A percentile compares a stretch with the other conserved stretches of the same genome.
These are phyloP conservation scores for Aspergillus ellipticus DNA, from an alignment of 495 filamentous ascomycete species.

Conservation along the genomic window DNA sequence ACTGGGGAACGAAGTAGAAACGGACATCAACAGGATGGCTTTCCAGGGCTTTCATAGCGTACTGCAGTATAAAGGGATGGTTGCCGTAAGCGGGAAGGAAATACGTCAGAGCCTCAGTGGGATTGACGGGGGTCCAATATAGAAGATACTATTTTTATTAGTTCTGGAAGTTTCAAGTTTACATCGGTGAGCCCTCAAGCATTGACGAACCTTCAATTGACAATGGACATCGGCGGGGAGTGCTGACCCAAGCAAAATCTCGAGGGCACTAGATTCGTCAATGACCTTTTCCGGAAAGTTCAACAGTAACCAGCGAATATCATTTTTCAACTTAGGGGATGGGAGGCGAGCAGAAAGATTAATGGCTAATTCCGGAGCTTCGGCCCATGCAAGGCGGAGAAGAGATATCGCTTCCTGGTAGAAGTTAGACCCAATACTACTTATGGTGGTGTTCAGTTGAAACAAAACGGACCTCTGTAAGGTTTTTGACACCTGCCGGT, in stretches of 20 bases:
- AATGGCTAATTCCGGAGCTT: constrained; percentile 76
- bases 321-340: constrained; percentile 63
- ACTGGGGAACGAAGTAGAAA: constrained; percentile 98
- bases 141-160: constrained; percentile 70
- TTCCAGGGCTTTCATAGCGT: constrained; percentile 93
- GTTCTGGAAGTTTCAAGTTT: constrained; percentile 11
- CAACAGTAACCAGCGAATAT: constrained; percentile 74
- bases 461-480: constrained; percentile 26
- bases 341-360: constrained; percentile 77
- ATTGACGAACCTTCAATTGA: constrained; percentile 69
- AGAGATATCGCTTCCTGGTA: constrained; percentile 45
- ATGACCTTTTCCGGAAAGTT: constrained; percentile 79
- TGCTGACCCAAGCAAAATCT: constrained; percentile 71
- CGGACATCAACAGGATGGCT: constrained; percentile 92
- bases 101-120: constrained; percentile 85
- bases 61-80: constrained; percentile 91
- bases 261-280: constrained; percentile 71
- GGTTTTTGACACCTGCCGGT: constrained; percentile 26
- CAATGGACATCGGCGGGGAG: constrained; percentile 75
- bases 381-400: constrained; percentile 78
- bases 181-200: not conserved
- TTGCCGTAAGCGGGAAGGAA: constrained; percentile 93
- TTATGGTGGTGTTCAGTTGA: not conserved
- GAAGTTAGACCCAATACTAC: constrained; percentile 8
- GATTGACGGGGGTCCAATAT: constrained; percentile 92